phyloP scores from a whole-genome alignment of 2,329 filamentous ascomycete species.

The Aspergillus pseudoterreus region DNA sequence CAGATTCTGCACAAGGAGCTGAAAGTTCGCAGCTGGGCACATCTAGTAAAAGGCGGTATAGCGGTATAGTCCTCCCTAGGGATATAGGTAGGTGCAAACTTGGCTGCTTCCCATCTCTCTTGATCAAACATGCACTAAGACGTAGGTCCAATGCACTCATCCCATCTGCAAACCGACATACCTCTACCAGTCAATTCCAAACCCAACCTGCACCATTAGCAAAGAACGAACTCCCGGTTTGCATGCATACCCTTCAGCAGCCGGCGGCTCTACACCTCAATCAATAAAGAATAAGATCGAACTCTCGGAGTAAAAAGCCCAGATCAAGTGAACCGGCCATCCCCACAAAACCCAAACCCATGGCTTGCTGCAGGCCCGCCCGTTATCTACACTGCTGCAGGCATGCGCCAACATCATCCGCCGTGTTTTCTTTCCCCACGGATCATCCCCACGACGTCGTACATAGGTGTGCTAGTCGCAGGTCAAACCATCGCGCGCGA shows the following conservation, averaged over 20 bases:
- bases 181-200: neutral
- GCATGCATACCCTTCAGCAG: neutral
- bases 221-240: neutral
- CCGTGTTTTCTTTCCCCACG: neutral
- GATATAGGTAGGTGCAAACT: neutral
- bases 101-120: too few species aligned
- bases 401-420: neutral
- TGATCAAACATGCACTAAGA: too few species aligned
- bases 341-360: too few species aligned
- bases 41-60: too few species aligned
- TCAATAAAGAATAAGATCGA: constrained; percentile 1
- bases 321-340: neutral
- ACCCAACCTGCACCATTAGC: neutral
- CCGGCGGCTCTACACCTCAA: neutral
- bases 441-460: constrained; percentile 1
- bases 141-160: too few species aligned
- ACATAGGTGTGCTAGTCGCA: neutral
- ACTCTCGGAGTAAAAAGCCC: neutral
- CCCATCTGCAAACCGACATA: neutral
- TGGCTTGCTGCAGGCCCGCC: neutral
- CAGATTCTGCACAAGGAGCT: neutral
- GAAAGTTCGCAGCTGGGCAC: too few species aligned
- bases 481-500: too few species aligned
- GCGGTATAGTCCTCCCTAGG: neutral
- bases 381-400: neutral